Base-by-base conservation (phyloP, 2,329 filamentous ascomycete species). In the Neocatenulostroma microsporum region DNA sequence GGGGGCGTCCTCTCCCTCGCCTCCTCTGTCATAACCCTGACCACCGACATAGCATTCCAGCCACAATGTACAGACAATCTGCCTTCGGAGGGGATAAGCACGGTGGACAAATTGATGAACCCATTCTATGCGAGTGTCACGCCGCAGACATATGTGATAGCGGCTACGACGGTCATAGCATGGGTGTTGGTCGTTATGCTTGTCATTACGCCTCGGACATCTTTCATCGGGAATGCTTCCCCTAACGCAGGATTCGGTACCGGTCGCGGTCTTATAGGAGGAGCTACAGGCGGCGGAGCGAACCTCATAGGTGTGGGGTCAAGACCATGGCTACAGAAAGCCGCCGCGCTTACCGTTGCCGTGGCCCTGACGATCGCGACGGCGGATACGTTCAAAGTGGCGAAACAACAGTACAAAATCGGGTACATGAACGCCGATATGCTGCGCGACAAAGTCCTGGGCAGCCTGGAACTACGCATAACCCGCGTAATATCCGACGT, bases 141-240 rank as follows among this genome's bases (percentile, higher is more conserved):
- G 29, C 89, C 91, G 11, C 87, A 94, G 62, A 82, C 84, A 53
- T 98, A 95, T 57, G 88, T 88, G 29, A 82, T 96, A 36, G 87
- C 87, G 39, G 84, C 87, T 12, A 86, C 86, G 13, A 96, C 88
- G 1, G 82, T 94, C 37, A 81, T 94, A 33, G 82, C 87, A 32
- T 96, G 93, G 64, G 82, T 93, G 57, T 76, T 96, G 30, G 82
- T 95, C 49, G 84, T 94, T 45, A 93, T 95, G 74, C 78, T 96
- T 24, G 77, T 94, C 56, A 87, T 95, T 51, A 94, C 87, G 1
- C 89, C 89, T n/a, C 79, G 89, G 34, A 94, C 91, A 3, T 94
- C 91, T 59, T 80, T 94, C 45, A 79, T 93, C 40, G 86, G 86
- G 36, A 85, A 86, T 15, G 65, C 71, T 4, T 70, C 71, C 7